A percentile compares a stretch with the other conserved stretches of the same genome.
Conservation (phyloP, 192 early-diverging fungal species). For the Coemansia guatemalensis region DNA sequence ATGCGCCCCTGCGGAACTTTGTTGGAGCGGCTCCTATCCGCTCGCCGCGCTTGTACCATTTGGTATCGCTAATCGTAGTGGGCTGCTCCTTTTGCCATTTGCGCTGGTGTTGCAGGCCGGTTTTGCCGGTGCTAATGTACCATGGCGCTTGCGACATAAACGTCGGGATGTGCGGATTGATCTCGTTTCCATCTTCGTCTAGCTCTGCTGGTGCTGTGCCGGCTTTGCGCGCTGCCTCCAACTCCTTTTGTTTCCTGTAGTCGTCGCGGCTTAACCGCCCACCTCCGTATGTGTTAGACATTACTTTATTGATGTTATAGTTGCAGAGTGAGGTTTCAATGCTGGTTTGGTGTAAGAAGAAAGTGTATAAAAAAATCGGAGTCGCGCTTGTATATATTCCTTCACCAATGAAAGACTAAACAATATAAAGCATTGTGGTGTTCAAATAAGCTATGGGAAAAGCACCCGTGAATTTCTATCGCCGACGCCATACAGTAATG, state of each 20-base stretch:
- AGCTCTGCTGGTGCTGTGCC: slow-evolving; percentile 83
- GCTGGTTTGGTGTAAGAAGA: not conserved
- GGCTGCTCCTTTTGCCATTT: slow-evolving; percentile 5
- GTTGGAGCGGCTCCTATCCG: slow-evolving; percentile 73
- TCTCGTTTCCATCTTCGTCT: slow-evolving; percentile 86
- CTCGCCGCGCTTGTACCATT: slow-evolving; percentile 39
- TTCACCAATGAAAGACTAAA: not conserved
- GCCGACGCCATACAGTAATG: slow-evolving; percentile 64
- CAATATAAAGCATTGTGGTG: not conserved
- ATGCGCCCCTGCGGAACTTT: slow-evolving; percentile 93
- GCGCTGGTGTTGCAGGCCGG: slow-evolving; percentile 88
- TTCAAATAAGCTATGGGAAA: too few species aligned
- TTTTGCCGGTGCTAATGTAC: slow-evolving; percentile 79
- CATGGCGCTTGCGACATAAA: slow-evolving; percentile 97
- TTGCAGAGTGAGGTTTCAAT: not conserved
- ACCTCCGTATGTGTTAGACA: slow-evolving; percentile 22
- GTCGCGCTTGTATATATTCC: too few species aligned
- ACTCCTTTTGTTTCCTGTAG: slow-evolving; percentile 90
- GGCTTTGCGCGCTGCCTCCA: slow-evolving; percentile 95
- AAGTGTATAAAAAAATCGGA: not conserved
- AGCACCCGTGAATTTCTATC: not conserved
- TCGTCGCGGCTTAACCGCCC: slow-evolving; percentile 90
- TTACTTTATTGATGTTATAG: not conserved
- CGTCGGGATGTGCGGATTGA: slow-evolving; percentile 98
- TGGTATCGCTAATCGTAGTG: slow-evolving; percentile 8